Base-by-base conservation (phyloP, 2,329 filamentous ascomycete species). In the Monosporascus sp. region DNA sequence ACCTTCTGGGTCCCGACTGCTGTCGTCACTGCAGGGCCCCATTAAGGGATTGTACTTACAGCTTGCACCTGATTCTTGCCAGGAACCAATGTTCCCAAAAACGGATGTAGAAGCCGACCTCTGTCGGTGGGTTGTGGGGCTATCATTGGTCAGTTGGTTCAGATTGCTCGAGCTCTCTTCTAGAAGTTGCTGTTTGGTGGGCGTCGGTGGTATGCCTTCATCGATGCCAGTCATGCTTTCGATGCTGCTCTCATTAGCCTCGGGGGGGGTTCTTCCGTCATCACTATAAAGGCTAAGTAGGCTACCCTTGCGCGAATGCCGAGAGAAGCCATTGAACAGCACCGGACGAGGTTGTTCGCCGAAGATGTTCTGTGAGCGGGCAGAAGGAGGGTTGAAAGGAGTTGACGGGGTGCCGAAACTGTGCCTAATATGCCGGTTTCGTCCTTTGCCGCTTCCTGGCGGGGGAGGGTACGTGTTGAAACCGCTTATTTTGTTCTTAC, bases 181-280 rank as follows among this genome's bases (percentile, higher is more conserved):
- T 41, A 69, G 74, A 52, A 72, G 72, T 55, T 67, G 74, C 60
- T 84, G 84, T 70, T 96, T 97, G 0, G 94, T 97, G 1, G 94
- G 94, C 1, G 94, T 99, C 1, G 93, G 92, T n/a, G 93, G 92
- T 53, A 93, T 77, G 49, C 96, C 91, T 40, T 74, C 78, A 54
- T 92, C 89, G 19, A 73, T 60, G 40, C 56, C 61, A 50, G 59
- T 64, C 16, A 63, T 61, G 45, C 55, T 63, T 49, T 65, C 65
- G n/a, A 46, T 14, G 22, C 22, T 46, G 22, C 24, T 27, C 22
- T 62, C 64, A 26, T 62, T 62, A 37, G 57, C 58, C 54, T 63
- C 87, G 75, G 48, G 82, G 81, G 59, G 79, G 75, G 59, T 81
- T 79, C 53, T 80, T 17, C 60, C 74, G 49, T 96, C 89, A 41